phyloP scores from a whole-genome alignment of 305 asterid genomes.

The Salvia sclarea region DNA sequence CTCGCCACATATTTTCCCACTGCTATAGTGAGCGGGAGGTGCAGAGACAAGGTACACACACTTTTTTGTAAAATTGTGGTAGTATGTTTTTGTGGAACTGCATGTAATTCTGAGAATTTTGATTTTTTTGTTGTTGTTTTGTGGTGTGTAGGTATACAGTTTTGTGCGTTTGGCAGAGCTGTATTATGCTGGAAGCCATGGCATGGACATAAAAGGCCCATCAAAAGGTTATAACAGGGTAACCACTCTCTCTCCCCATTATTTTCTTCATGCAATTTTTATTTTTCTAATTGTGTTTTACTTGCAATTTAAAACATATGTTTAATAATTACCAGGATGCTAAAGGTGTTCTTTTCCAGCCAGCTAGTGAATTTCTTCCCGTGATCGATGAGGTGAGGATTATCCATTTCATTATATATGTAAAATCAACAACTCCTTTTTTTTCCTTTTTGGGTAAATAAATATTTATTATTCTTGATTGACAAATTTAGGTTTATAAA shows the following conservation, averaged over 20 bases:
- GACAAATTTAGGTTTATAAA: conserved; percentile 54
- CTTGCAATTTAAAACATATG: background rate
- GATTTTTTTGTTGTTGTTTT: conserved; percentile 1
- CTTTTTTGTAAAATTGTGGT: background rate
- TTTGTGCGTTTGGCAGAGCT: conserved; percentile 88
- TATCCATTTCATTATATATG: background rate
- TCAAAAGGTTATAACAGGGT: conserved; percentile 75
- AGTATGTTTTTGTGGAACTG: background rate
- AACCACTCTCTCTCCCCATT: conserved; percentile 15
- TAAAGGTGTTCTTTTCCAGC: conserved; percentile 68
- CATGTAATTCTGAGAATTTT: background rate
- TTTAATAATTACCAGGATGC: conserved; percentile 43
- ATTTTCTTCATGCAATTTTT: conserved; percentile 10
- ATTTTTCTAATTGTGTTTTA: no score
- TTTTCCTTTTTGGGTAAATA: background rate
- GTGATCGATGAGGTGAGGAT: conserved; percentile 68
- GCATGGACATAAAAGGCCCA: conserved; percentile 98
- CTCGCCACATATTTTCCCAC: conserved; percentile 85
- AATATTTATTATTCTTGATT: background rate
- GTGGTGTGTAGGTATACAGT: conserved; percentile 54
- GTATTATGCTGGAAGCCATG: conserved; percentile 99
- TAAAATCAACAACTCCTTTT: background rate
- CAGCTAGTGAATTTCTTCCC: conserved; percentile 88
- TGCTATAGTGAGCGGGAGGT: conserved; percentile 90
- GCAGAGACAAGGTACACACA: conserved; percentile 73